phyloP scores from a whole-genome alignment of 192 early-diverging fungal species.

The Linnemannia schmuckeri region DNA sequence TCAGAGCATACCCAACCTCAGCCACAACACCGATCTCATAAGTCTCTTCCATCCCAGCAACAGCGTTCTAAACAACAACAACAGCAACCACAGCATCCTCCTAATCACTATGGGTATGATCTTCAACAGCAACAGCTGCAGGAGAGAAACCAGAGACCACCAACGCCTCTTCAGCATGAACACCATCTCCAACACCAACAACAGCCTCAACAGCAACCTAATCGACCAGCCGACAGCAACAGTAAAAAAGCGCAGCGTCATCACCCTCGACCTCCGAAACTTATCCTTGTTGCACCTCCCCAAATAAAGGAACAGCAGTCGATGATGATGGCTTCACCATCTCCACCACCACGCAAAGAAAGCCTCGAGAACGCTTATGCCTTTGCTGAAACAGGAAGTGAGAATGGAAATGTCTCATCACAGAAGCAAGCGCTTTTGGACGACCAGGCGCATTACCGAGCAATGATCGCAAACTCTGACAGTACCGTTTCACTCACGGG shows the following conservation, averaged over 20 bases:
- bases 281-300: not conserved
- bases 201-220: not conserved
- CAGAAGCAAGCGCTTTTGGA: not conserved
- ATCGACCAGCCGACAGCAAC: not conserved
- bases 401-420: not conserved
- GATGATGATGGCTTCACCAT: not conserved
- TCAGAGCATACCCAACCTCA: not conserved
- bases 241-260: not conserved
- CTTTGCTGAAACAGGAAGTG: not conserved
- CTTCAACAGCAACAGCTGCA: conserved; percentile 15
- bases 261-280: not conserved
- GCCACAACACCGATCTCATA: not conserved
- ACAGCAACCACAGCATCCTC: conserved; percentile 8
- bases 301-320: not conserved
- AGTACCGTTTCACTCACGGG: conserved; percentile 18
- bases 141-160: not conserved
- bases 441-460: not conserved
- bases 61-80: not conserved
- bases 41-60: not conserved
- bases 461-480: conserved; percentile 2
- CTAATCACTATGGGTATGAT: conserved; percentile 42
- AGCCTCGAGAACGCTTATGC: not conserved
- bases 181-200: not conserved
- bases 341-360: not conserved
- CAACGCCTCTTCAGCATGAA: not conserved